Percentiles rank a stretch among this genome's conserved stretches.
Evolutionary conservation across 2,329 filamentous ascomycete genomes (phyloP).

Genomic region (Xylariaceae sp.): DNA sequence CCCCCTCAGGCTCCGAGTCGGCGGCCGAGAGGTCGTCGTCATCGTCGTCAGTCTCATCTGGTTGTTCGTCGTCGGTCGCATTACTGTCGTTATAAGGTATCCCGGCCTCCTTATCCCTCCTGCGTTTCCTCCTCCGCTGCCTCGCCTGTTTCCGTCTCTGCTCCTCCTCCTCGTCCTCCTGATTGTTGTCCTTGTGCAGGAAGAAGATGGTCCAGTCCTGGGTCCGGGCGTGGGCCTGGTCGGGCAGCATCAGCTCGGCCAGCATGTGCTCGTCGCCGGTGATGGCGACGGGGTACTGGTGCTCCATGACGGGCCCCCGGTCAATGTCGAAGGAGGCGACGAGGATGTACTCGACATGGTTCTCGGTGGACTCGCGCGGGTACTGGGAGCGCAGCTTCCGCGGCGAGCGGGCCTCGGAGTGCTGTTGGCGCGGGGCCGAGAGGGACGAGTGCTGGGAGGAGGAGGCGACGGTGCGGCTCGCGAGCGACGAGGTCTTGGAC

Average conservation of each 20-base stretch:
- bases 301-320: slow-evolving; percentile 93
- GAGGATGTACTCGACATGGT: slow-evolving; percentile 97
- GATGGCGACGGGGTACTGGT: slow-evolving; percentile 91
- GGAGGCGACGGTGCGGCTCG: slow-evolving; percentile 42
- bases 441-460: slow-evolving; percentile 55
- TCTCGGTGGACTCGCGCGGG: slow-evolving; percentile 65
- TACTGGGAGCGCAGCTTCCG: slow-evolving; percentile 66
- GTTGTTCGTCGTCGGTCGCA: slow-evolving; percentile 33
- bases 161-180: slow-evolving; percentile 73
- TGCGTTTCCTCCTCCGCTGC: slow-evolving; percentile 42
- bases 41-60: slow-evolving; percentile 41
- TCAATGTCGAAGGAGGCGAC: slow-evolving; percentile 98
- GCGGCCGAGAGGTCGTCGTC: slow-evolving; percentile 37
- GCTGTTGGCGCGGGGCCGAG: slow-evolving; percentile 41
- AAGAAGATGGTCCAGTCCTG: slow-evolving; percentile 99
- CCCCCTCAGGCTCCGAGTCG: slow-evolving; percentile 58
- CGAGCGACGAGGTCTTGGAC: slow-evolving; percentile 48
- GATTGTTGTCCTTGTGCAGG: slow-evolving; percentile 85
- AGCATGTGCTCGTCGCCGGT: slow-evolving; percentile 97
- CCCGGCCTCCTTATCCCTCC: slow-evolving; percentile 43
- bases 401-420: slow-evolving; percentile 42
- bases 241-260: slow-evolving; percentile 95
- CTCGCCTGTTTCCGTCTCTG: slow-evolving; percentile 48
- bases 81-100: slow-evolving; percentile 37
- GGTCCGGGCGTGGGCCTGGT: slow-evolving; percentile 88